A percentile compares a stretch with the other conserved stretches of the same genome.
phyloP scores from a whole-genome alignment of 345 rosid genomes.

The Linum usitatissimum region DNA sequence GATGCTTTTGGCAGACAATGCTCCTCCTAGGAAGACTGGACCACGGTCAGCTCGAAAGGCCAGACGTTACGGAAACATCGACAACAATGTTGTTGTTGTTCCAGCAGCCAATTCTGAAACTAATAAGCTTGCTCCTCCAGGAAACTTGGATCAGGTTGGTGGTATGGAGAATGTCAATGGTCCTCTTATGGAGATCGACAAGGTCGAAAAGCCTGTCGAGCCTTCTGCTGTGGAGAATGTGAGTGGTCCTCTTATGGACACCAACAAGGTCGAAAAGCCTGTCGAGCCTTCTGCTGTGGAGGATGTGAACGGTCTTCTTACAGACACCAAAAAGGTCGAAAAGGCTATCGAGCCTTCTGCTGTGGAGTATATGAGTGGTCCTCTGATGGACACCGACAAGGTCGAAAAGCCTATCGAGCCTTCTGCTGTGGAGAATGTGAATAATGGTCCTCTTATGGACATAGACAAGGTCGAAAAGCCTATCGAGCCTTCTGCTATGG shows the following conservation, averaged over 20 bases:
- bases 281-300: too few species aligned
- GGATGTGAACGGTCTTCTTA: not conserved
- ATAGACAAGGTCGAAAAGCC: not conserved
- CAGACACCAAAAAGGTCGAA: too few species aligned
- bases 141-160: too few species aligned
- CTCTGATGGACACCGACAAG: not conserved
- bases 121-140: too few species aligned
- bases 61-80: not conserved
- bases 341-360: too few species aligned
- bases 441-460: not conserved
- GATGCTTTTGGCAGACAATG: not conserved
- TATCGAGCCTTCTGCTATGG: not conserved
- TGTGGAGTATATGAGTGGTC: not conserved
- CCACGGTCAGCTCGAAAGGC: not conserved
- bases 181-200: not conserved
- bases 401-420: not conserved
- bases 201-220: not conserved
- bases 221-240: not conserved
- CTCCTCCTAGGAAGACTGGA: not conserved
- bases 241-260: not conserved
- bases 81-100: too few species aligned
- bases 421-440: not conserved
- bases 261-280: not conserved
- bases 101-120: too few species aligned
- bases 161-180: not conserved